Evolutionary conservation across 495 filamentous ascomycete genomes (phyloP), one percentile per base, ranked within the genome.

Genomic region (Aspergillus bridgeri): DNA sequence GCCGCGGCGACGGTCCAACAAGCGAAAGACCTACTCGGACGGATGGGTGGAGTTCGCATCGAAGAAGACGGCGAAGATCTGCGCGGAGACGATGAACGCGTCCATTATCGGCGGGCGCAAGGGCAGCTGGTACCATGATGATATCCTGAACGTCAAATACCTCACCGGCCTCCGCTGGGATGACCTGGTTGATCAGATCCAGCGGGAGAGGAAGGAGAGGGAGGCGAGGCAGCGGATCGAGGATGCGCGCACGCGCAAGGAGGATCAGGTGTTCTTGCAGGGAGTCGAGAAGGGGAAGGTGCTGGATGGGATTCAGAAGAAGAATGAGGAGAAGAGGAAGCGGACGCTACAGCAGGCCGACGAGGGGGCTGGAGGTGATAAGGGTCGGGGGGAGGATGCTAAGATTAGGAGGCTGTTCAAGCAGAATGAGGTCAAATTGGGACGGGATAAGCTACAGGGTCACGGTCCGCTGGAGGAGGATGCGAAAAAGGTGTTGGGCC

Each of bases 21-120:
- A 93, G 71, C 92, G 96, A 66, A 84, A 88, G 57, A 83, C 79
- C 17, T 98, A 88, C 71, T 86, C 85, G 6, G 95, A 98, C 67
- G 94, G 94, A 2, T 98, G 94, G 94, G 85, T 98, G 18, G 94
- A 98, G 65, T 96, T 96, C 64, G 70, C 81, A 21, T 77, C 79
- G 25, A 86, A 89, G 67, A 86, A 84, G 63, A 86, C 89, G 42
- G 95, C 94, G 3, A 95, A 95, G 66, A 71, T 86, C 9, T 89
- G 82, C 6, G 91, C 88, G n/a, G 92, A 96, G 65, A 81, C 89
- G 3, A 71, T 98, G 33, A 98, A 98, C 70, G 86, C 89, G 24
- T 78, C 80, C 24, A 91, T 81, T 22, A 85, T 97, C 46, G 91
- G 91, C 23, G 94, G 92, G 17, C 88, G 88, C 66, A 97, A 96